A percentile compares a stretch with the other conserved stretches of the same genome.
phyloP scores from a whole-genome alignment of 345 rosid species.

The Lagerstroemia speciosa region DNA sequence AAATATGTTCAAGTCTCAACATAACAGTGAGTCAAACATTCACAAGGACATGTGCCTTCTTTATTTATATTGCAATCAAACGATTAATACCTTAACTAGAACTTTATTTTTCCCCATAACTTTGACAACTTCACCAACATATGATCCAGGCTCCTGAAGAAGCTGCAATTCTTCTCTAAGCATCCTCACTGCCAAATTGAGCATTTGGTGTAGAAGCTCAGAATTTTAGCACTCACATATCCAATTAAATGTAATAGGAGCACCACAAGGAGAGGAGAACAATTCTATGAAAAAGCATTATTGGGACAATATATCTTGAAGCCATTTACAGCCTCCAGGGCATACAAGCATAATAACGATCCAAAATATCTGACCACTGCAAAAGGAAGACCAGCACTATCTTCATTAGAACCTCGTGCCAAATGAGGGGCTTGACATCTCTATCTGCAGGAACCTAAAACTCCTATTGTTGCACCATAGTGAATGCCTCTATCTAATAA shows the following conservation, averaged over 20 bases:
- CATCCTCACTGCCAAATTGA: conserved; percentile 55
- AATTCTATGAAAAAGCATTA: neutral
- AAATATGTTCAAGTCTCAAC: conserved; percentile 2
- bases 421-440: too few relatives aligned
- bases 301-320: neutral
- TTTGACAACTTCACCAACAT: conserved; percentile 96
- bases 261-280: too few relatives aligned
- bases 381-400: too few relatives aligned
- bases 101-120: conserved; percentile 96
- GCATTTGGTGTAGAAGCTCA: neutral
- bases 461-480: too few relatives aligned
- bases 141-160: conserved; percentile 96
- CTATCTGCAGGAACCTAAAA: too few relatives aligned
- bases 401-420: too few relatives aligned
- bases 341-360: neutral
- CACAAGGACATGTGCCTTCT: neutral
- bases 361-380: too few relatives aligned
- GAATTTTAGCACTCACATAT: neutral
- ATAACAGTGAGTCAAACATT: conserved; percentile 1
- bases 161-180: conserved; percentile 87
- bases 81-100: conserved; percentile 57
- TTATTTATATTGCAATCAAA: neutral
- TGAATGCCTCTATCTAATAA: too few relatives aligned
- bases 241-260: neutral
- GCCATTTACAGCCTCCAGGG: neutral